Base-by-base conservation (phyloP, 768 basidiomycete species). In the Scleroderma bovista region DNA sequence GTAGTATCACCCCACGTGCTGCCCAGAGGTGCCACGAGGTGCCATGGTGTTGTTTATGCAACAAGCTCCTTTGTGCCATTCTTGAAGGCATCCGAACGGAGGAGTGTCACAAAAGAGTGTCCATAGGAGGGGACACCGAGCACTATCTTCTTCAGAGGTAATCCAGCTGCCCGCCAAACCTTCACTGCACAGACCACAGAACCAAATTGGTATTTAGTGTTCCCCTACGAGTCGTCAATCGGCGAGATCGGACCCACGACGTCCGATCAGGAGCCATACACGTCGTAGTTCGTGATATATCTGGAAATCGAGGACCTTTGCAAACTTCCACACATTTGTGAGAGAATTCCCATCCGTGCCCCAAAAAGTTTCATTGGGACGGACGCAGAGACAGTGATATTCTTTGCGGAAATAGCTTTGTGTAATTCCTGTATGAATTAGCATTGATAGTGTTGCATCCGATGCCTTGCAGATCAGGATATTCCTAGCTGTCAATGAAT, bases 81-180 rank as follows among this genome's bases (percentile, higher is more conserved):
- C 3, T 60, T 52, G 51, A 76, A 58, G 0, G 79, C 79, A 32
- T 68, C 57, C 8, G 51, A 56, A 4, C 61, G 41, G 73, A 59
- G 34, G 78, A 73, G 11, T 51, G 55, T n/a, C n/a, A n/a, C n/a
- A 70, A 74, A 93, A 10, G 88, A 82, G 64, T 90, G 88, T 0
- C 91, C 91, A 67, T 91, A 94, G 3, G 84, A 68, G 9, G 91
- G 79, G 2, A 94, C 80, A 43, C 88, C 92, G 8, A 96, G 78
- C 12, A 91, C 79, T 51, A 94, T 86, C 69, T 85, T 64, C 51
- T 55, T 3, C 17, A 68, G 62, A 1, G 91, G 88, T 61, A 96
- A 84, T 6, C 89, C 88, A 36, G 92, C 91, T 2, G 64, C 58
- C 2, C 71, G 77, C 94, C 93, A 96, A 1, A 78, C 74, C 7